phyloP scores from a whole-genome alignment of 257 asterid genomes.

The Handroanthus guayacan region DNA sequence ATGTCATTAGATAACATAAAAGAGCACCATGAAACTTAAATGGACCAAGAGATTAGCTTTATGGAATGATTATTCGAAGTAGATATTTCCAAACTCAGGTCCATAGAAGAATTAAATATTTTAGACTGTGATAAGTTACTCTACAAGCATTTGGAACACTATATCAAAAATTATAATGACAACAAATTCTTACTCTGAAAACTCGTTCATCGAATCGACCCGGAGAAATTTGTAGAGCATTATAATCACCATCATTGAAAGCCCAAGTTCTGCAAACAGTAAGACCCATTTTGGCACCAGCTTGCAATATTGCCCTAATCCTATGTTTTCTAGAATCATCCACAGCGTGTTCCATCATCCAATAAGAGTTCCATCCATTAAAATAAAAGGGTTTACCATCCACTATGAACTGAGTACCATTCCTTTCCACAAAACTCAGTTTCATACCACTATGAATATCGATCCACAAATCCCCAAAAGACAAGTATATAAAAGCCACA shows the following conservation, averaged over 20 bases:
- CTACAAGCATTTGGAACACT: conserved; percentile 29
- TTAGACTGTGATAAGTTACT: background rate
- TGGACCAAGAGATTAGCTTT: conserved; percentile 4
- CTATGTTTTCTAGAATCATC: conserved; percentile 66
- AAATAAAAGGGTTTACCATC: conserved; percentile 89
- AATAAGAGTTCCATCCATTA: conserved; percentile 98
- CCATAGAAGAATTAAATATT: background rate
- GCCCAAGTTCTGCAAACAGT: conserved; percentile 99
- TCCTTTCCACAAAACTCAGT: conserved; percentile 87
- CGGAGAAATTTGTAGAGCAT: conserved; percentile 90
- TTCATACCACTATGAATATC: conserved; percentile 48
- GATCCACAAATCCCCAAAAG: conserved; percentile 87
- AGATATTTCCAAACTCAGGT: background rate
- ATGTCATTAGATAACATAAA: background rate
- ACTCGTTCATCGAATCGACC: conserved; percentile 88
- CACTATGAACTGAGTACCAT: conserved; percentile 88
- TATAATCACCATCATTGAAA: conserved; percentile 92
- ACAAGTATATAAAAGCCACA: conserved; percentile 73
- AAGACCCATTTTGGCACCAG: conserved; percentile 95
- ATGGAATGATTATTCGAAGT: background rate
- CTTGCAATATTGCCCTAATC: conserved; percentile 73
- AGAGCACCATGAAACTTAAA: background rate
- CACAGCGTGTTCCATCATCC: conserved; percentile 98
- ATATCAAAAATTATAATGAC: conserved; percentile 12
- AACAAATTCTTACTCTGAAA: conserved; percentile 71